phyloP scores from a whole-genome alignment of 768 basidiomycete species.

The Tricholoma matsutake region DNA sequence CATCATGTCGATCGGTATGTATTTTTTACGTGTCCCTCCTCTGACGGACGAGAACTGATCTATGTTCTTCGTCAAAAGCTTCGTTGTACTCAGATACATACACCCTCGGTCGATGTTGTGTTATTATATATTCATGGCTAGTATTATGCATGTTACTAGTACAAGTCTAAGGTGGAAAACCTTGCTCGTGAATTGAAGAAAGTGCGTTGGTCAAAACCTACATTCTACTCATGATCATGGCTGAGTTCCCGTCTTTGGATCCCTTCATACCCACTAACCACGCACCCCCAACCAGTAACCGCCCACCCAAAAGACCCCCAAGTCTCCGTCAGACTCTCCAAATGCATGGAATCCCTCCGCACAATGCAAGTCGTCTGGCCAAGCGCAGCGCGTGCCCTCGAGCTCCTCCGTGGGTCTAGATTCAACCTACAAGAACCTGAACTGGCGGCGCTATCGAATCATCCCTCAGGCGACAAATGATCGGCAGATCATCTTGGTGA shows the following conservation, averaged over 20 bases:
- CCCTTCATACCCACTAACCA: not conserved
- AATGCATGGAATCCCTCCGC: no score
- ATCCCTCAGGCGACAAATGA: constrained; percentile 48
- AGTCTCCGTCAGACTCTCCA: constrained; percentile 58
- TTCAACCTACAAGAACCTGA: constrained; percentile 28
- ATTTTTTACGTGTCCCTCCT: not conserved
- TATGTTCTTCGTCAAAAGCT: constrained; percentile 36
- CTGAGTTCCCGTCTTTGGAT: constrained; percentile 34
- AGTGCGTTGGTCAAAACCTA: no score
- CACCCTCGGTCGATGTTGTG: constrained; percentile 58
- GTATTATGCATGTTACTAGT: constrained; percentile 74
- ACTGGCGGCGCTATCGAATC: constrained; percentile 18
- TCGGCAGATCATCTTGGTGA: no score
- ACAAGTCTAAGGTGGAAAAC: no score
- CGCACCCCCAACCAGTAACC: constrained; percentile 42
- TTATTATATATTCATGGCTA: constrained; percentile 79
- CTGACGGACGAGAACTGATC: not conserved
- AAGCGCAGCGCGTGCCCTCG: constrained; percentile 68
- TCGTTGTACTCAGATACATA: constrained; percentile 61
- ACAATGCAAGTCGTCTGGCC: no score
- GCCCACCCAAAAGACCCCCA: constrained; percentile 67
- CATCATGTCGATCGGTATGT: constrained; percentile 64
- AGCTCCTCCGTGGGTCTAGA: constrained; percentile 67
- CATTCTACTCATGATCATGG: no score
- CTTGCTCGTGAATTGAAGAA: no score